Evolutionary conservation across 331 rosid species (phyloP).

Genomic region (Malus hybrid): DNA sequence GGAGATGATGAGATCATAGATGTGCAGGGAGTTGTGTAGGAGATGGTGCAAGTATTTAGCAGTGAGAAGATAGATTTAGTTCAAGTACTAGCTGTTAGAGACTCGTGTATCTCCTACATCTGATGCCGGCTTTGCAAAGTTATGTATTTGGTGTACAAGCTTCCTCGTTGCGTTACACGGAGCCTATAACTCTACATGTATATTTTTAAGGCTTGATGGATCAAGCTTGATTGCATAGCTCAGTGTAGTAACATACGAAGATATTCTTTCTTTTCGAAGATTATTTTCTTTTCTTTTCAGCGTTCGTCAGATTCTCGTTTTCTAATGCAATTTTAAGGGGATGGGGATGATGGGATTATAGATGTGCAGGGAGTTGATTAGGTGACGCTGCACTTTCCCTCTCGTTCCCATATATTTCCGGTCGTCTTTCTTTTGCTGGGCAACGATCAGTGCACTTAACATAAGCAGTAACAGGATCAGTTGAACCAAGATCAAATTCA

Average conservation of each 20-base stretch:
- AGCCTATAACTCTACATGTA: no score
- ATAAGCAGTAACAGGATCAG: not conserved
- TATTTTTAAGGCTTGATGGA: no score
- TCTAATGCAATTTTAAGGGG: slow-evolving; percentile 41
- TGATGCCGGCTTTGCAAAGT: not conserved
- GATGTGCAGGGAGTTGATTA: slow-evolving; percentile 53
- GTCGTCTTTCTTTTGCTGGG: no score
- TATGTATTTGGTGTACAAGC: no score
- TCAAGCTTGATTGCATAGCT: no score
- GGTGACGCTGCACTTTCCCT: slow-evolving; percentile 12
- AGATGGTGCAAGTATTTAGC: slow-evolving; percentile 13
- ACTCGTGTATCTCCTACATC: no score
- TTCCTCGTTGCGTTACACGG: no score
- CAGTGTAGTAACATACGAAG: no score
- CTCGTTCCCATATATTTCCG: no score
- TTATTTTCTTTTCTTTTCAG: not conserved
- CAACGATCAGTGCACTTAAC: not conserved
- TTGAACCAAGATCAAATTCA: not conserved
- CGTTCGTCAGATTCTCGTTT: slow-evolving; percentile 18
- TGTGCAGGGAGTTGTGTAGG: slow-evolving; percentile 50
- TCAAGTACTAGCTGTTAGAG: not conserved
- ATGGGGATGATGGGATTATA: slow-evolving; percentile 52
- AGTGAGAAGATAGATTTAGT: not conserved
- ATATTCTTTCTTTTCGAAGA: no score
- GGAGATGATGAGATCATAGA: slow-evolving; percentile 54